Base-by-base conservation (phyloP, 2,329 filamentous ascomycete genomes). In the Pseudogymnoascus sp. region DNA sequence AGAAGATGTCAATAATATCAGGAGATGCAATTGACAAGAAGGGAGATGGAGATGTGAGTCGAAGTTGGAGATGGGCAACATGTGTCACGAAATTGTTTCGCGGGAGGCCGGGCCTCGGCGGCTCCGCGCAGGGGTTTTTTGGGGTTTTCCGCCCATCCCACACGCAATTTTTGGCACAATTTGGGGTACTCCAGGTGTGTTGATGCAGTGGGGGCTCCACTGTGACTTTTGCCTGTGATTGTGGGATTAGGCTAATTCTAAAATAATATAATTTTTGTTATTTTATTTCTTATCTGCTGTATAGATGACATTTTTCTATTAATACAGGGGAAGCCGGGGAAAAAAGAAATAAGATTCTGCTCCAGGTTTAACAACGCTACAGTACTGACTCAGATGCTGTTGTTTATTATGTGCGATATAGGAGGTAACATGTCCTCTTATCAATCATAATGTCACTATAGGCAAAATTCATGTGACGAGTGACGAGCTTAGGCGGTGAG, bases 171-270 rank as follows among this genome's bases (percentile, higher is more conserved):
- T 27, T 15, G 21, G 40, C 21, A 21, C 21, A 21, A 12, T 45
- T 45, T 45, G 40, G 40, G 40, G 40, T 45, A 45, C 40, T 45
- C 40, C 40, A 45, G 21, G 40, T 25, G 40, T 18, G 3, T 45
- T 45, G 40, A 4, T n/a, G 5, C 40, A 48, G 42, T 29, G 42
- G 42, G 21, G 42, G 42, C 21, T 48, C 42, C 42, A 48, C 42
- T 48, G 42, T 48, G 42, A 27, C 42, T 48, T 48, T 48, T 48
- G 42, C 42, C 42, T 48, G 42, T 48, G 42, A 27, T 48, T 18
- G 39, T 21, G 15, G 21, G 21, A 40, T 40, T 27, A 48, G 42
- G 42, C 42, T 48, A 48, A 48, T 29, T n/a, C 8, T 27, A 25
- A 27, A 48, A 48, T 48, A 48, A 48, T 48, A 48, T n/a, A 15